Evolutionary conservation across 371 early-diverging fungal species (phyloP), one percentile per base, ranked within the genome.

Genomic region (Apophysomyces variabilis): DNA sequence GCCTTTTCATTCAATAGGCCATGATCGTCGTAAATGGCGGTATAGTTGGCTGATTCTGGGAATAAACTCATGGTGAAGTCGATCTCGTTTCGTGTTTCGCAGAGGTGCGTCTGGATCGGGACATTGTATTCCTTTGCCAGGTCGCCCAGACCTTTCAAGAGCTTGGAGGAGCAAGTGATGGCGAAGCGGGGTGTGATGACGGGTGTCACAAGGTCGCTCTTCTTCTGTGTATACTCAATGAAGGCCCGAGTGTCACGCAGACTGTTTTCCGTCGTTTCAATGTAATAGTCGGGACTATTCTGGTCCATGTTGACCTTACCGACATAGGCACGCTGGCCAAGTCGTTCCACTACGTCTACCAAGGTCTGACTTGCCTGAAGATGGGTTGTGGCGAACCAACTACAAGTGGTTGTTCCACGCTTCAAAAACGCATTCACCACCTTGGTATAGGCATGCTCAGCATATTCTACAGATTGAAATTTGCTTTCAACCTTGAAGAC

Each of bases 251-350:
- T 96, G 21, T 85, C 89, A 1, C 75, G 60, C 38, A 95, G 64
- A 64, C 90, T 91, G 14, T 83, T 79, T 21, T 79, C 80, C 1
- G 91, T 90, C 2, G 80, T 69, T 72, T 97, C 95, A 16, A 83
- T 67, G 71, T 93, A 91, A 66, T 78, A 84, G 32, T 89, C 88
- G 7, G 96, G 96, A 1, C 89, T 72, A 72, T 95, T 92, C 64
- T 89, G 83, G 74, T 96, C 95, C 98, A 96, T 96, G 84, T 93
- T 93, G 65, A 96, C 96, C 71, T 95, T 95, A 46, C 98, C 98
- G 21, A 97, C 87, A 72, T 85, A 92, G 14, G 93, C 96, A 54
- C 98, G 92, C 74, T 97, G 96, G 2, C 96, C 98, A 8, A 83
- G 72, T 16, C 74, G 66, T 13, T 80, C 77, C 38, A 94, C 85